Percentiles rank a stretch among this genome's conserved stretches.
Conservation (phyloP, 2,329 filamentous ascomycete species). For the Diaporthe citriasiana region DNA sequence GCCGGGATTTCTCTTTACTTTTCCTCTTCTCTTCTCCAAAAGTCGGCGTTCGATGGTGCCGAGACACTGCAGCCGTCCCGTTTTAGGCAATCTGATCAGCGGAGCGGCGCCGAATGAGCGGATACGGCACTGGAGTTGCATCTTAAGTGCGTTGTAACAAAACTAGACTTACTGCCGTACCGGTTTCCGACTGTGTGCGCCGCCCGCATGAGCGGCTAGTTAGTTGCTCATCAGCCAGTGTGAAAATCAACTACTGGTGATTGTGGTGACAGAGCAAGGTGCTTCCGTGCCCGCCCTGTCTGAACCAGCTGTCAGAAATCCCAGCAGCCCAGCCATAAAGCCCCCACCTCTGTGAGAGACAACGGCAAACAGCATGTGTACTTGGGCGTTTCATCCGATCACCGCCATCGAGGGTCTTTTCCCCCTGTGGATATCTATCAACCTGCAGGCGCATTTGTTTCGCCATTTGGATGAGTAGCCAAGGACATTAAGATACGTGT, state of each 20-base stretch:
- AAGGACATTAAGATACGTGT: conserved; percentile 10
- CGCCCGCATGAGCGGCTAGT: conserved; percentile 13
- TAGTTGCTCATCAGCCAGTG: neutral
- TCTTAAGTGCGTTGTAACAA: conserved; percentile 1
- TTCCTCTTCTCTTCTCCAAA: neutral
- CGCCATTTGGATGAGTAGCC: conserved; percentile 1
- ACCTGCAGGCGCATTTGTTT: conserved; percentile 10
- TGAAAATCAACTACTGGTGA: neutral
- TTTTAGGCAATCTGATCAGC: conserved; percentile 14
- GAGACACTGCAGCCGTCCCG: neutral
- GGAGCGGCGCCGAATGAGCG: conserved; percentile 10
- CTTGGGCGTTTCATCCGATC: conserved; percentile 35
- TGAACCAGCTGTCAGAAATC: neutral
- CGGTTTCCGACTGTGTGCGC: conserved; percentile 19
- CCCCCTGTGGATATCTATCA: neutral
- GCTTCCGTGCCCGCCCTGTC: neutral
- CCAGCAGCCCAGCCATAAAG: neutral
- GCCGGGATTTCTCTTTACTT: neutral
- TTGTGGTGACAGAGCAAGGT: conserved; percentile 10
- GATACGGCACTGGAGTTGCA: neutral
- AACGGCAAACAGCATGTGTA: conserved; percentile 7
- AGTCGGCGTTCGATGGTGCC: neutral
- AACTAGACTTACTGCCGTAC: conserved; percentile 6
- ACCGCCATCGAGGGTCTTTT: conserved; percentile 21
- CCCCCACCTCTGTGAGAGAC: neutral